These are phyloP conservation scores for Coemansia sp. DNA, from an alignment of 192 early-diverging fungal genomes.

Conservation along the genomic window DNA sequence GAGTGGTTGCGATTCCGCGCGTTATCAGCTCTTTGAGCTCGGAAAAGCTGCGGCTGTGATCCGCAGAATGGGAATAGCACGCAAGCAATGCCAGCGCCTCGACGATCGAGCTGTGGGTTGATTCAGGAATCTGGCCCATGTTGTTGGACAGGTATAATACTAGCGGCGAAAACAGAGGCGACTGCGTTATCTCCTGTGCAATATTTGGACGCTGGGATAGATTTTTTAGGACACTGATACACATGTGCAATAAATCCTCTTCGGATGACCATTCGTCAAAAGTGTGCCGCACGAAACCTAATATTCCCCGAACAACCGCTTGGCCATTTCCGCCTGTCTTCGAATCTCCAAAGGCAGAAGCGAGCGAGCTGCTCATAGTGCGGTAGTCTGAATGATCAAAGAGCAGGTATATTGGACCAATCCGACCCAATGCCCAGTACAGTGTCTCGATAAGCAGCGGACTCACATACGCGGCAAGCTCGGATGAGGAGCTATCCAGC, in stretches of 20 bases:
- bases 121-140: conserved; percentile 42
- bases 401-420: conserved; percentile 45
- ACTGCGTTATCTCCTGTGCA: conserved; percentile 30
- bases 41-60: conserved; percentile 31
- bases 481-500: conserved; percentile 24
- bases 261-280: conserved; percentile 49
- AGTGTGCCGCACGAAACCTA: conserved; percentile 28
- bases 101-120: conserved; percentile 44
- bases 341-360: conserved; percentile 32
- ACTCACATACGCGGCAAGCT: conserved; percentile 28
- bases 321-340: conserved; percentile 30
- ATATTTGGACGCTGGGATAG: conserved; percentile 38
- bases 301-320: conserved; percentile 23
- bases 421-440: conserved; percentile 45
- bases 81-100: conserved; percentile 40
- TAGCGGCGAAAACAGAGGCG: conserved; percentile 30
- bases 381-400: conserved; percentile 41
- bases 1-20: conserved; percentile 17
- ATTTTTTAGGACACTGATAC: conserved; percentile 34
- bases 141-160: conserved; percentile 37
- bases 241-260: conserved; percentile 49
- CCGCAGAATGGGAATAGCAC: conserved; percentile 30
- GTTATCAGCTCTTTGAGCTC: conserved; percentile 36
- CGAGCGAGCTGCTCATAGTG: conserved; percentile 19
- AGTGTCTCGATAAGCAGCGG: conserved; percentile 49